Percentiles rank a stretch among this genome's conserved stretches.
phyloP scores from a whole-genome alignment of 106 monocot species.

The Agapanthus africanus region DNA sequence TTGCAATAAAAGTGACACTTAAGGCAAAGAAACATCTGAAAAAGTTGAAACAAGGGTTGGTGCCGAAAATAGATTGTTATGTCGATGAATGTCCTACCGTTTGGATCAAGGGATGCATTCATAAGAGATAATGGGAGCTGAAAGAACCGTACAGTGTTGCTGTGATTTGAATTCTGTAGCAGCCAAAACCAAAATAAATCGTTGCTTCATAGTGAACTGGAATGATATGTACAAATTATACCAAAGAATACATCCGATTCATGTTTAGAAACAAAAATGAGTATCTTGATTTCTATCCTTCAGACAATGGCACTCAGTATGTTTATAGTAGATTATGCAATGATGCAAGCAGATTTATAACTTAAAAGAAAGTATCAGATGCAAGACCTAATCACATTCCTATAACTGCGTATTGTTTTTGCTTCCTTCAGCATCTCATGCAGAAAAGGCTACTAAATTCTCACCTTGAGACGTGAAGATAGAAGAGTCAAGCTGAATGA shows the following conservation, averaged over 20 bases:
- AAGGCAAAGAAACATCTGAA: not conserved
- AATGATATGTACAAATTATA: too few relatives aligned
- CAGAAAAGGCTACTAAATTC: not conserved
- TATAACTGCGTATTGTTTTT: not conserved
- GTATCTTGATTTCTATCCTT: not conserved
- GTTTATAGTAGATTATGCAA: not conserved
- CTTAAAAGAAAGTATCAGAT: not conserved
- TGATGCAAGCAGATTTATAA: not conserved
- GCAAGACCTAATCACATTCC: not conserved
- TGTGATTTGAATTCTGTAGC: slow-evolving; percentile 53
- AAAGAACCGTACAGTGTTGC: slow-evolving; percentile 44
- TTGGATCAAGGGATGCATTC: slow-evolving; percentile 38
- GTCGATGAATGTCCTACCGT: slow-evolving; percentile 30
- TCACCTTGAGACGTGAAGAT: slow-evolving; percentile 71
- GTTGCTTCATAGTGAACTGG: too few relatives aligned
- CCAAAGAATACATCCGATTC: not conserved
- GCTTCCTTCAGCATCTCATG: not conserved
- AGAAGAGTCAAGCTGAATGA: slow-evolving; percentile 74
- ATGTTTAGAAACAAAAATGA: not conserved
- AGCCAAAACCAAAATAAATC: too few relatives aligned
- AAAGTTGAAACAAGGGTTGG: not conserved
- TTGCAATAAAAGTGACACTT: not conserved
- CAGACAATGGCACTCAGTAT: not conserved
- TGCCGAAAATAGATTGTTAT: not conserved
- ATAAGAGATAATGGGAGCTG: slow-evolving; percentile 75